phyloP scores from a whole-genome alignment of 2,329 filamentous ascomycete species.

The Incumbomyces lentus region DNA sequence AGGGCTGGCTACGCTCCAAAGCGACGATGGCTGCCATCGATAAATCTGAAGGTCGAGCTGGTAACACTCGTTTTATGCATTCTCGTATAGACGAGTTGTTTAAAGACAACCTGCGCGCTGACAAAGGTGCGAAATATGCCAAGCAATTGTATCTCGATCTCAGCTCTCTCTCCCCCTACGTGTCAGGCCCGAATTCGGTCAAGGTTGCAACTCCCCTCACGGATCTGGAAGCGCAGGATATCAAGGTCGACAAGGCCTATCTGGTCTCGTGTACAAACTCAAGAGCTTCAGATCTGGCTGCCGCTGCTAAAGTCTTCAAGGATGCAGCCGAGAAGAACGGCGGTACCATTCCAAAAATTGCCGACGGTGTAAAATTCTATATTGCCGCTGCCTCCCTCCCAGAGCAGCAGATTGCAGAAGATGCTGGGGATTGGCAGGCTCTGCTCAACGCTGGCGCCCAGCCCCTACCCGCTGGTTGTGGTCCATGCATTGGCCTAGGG shows the following conservation, averaged over 20 bases:
- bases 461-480: slow-evolving; percentile 62
- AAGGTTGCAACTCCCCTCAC: slow-evolving; percentile 71
- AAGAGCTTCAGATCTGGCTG: slow-evolving; percentile 66
- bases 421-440: slow-evolving; percentile 73
- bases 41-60: slow-evolving; percentile 36
- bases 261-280: slow-evolving; percentile 86
- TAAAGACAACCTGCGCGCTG: slow-evolving; percentile 55
- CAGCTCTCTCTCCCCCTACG: slow-evolving; percentile 70
- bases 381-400: slow-evolving; percentile 73
- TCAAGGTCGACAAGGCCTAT: slow-evolving; percentile 74
- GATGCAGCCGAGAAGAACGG: slow-evolving; percentile 55
- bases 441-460: slow-evolving; percentile 71
- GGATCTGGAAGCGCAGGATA: slow-evolving; percentile 62
- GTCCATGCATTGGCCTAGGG: slow-evolving; percentile 76
- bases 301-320: slow-evolving; percentile 75
- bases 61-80: slow-evolving; percentile 58
- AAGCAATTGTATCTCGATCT: slow-evolving; percentile 76
- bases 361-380: slow-evolving; percentile 71
- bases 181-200: slow-evolving; percentile 82
- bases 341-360: slow-evolving; percentile 58
- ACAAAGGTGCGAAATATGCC: slow-evolving; percentile 68
- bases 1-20: slow-evolving; percentile 65
- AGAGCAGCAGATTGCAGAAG: slow-evolving; percentile 70
- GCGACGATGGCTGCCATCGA: slow-evolving; percentile 60
- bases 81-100: slow-evolving; percentile 62